Percentiles rank a stretch among this genome's conserved stretches.
Conservation (phyloP, 2,329 filamentous ascomycete species). For the Sporothrix pseudoabietina region DNA sequence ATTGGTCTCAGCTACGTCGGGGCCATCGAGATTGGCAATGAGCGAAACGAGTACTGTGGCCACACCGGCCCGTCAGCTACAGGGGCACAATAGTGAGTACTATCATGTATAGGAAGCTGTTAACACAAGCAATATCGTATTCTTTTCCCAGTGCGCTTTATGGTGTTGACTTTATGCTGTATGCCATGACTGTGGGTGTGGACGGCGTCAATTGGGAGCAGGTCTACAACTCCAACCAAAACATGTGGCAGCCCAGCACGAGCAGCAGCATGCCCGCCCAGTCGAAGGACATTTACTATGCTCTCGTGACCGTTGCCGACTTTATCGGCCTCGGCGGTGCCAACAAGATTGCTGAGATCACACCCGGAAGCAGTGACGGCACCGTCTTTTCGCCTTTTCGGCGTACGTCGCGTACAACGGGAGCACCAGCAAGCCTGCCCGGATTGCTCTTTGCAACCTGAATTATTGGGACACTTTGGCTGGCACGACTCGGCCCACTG, state of each 20-base stretch:
- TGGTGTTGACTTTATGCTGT: constrained; percentile 11
- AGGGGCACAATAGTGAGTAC: neutral
- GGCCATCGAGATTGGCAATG: constrained; percentile 20
- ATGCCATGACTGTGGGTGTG: constrained; percentile 11
- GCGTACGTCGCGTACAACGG: constrained; percentile 3
- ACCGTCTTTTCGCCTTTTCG: neutral
- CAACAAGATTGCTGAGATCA: neutral
- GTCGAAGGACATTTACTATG: constrained; percentile 17
- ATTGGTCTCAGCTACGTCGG: neutral
- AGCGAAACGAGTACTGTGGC: constrained; percentile 13
- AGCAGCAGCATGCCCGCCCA: constrained; percentile 15
- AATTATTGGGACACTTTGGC: constrained; percentile 1
- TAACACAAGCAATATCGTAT: neutral
- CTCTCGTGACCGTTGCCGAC: constrained; percentile 9
- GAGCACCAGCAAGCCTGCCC: neutral
- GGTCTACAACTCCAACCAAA: constrained; percentile 11
- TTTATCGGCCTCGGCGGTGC: constrained; percentile 1
- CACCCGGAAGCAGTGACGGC: constrained; percentile 13
- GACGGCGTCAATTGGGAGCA: constrained; percentile 16
- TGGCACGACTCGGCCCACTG: neutral
- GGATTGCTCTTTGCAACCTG: constrained; percentile 7
- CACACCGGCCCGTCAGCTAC: neutral
- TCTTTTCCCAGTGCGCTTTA: neutral
- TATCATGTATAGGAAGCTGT: no score
- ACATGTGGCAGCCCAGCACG: constrained; percentile 13